Evolutionary conservation across 352 stramenopile genomes (phyloP).

Genomic region (Pythium sukuiense): DNA sequence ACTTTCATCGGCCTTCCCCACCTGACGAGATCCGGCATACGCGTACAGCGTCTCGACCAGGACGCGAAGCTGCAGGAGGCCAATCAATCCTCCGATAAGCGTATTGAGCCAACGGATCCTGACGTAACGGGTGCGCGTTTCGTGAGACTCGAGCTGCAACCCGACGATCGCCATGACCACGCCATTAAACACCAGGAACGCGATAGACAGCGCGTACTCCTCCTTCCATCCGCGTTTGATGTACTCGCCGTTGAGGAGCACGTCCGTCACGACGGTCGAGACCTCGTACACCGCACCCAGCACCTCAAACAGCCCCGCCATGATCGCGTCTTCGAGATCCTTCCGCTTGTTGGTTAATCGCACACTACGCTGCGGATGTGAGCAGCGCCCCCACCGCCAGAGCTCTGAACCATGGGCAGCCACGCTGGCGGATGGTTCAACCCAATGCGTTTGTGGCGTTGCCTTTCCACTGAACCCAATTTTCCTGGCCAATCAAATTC

Average conservation of each 20-base stretch:
- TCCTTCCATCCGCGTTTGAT: conserved; percentile 66
- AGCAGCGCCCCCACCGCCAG: too few relatives aligned
- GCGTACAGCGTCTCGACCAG: conserved; percentile 53
- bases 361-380: conserved; percentile 3
- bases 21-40: conserved; percentile 22
- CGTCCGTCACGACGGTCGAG: conserved; percentile 66
- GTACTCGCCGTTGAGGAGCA: conserved; percentile 77
- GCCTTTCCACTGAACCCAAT: not conserved
- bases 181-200: conserved; percentile 58
- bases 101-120: conserved; percentile 32
- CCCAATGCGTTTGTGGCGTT: not conserved
- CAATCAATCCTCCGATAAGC: conserved; percentile 39
- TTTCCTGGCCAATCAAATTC: not conserved
- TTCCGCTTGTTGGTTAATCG: not conserved
- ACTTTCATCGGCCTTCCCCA: conserved; percentile 6
- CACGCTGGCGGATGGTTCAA: not conserved
- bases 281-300: conserved; percentile 55
- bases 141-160: conserved; percentile 40
- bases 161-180: conserved; percentile 67
- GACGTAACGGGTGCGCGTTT: conserved; percentile 39
- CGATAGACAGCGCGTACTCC: conserved; percentile 73
- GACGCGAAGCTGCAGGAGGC: conserved; percentile 63
- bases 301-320: conserved; percentile 40
- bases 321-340: not conserved
- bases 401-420: not conserved